phyloP scores from a whole-genome alignment of 2,329 filamentous ascomycete genomes.

The Fusarium sterilihyphosum region DNA sequence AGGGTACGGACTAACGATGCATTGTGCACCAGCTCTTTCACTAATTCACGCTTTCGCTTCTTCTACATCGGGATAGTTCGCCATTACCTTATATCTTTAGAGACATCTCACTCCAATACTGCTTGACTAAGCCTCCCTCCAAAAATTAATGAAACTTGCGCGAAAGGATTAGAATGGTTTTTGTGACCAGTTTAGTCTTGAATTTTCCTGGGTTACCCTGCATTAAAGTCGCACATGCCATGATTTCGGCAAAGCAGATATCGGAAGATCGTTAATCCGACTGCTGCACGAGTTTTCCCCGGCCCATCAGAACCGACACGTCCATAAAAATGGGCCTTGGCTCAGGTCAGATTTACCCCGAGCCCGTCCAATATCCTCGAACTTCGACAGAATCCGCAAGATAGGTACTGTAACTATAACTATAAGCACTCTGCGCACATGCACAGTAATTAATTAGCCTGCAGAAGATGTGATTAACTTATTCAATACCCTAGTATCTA shows the following conservation, averaged over 20 bases:
- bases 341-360: too few relatives aligned
- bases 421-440: accelerated
- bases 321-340: background rate
- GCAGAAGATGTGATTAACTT: accelerated
- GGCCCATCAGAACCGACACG: background rate
- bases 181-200: background rate
- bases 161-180: background rate
- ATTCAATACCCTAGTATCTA: background rate
- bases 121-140: too few relatives aligned
- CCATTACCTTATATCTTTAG: too few relatives aligned
- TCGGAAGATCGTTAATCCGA: background rate
- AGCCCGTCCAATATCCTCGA: background rate
- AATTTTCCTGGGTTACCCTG: background rate
- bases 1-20: too few relatives aligned
- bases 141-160: too few relatives aligned
- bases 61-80: accelerated
- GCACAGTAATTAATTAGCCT: accelerated
- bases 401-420: accelerated
- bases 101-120: accelerated
- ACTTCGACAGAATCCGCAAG: accelerated
- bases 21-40: too few relatives aligned
- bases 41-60: too few relatives aligned
- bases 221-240: too few relatives aligned
- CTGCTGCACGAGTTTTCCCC: accelerated
- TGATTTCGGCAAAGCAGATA: accelerated